phyloP scores from a whole-genome alignment of 2,329 filamentous ascomycete genomes.

The Raffaelea arxii region DNA sequence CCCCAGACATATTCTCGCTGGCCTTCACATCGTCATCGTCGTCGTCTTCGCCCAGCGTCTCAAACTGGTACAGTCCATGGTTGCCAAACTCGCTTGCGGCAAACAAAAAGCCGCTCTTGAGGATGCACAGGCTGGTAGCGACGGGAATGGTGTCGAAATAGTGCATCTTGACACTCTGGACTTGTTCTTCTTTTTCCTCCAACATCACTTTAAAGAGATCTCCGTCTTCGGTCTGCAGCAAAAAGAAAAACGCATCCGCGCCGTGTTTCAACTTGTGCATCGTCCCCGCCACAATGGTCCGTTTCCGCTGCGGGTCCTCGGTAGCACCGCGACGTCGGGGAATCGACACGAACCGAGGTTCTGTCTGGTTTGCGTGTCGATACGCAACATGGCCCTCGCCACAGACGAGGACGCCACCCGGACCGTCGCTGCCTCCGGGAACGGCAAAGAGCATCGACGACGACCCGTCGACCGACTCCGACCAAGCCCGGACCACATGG shows the following conservation, averaged over 20 bases:
- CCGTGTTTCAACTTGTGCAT: conserved; percentile 89
- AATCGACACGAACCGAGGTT: conserved; percentile 79
- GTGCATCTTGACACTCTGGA: conserved; percentile 79
- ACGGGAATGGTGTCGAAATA: conserved; percentile 96
- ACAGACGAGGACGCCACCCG: conserved; percentile 90
- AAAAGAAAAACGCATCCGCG: conserved; percentile 86
- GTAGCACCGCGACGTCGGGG: conserved; percentile 78
- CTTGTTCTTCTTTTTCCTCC: conserved; percentile 79
- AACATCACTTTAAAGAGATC: conserved; percentile 95
- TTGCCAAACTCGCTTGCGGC: conserved; percentile 88
- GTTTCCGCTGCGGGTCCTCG: conserved; percentile 85
- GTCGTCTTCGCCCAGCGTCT: conserved; percentile 92
- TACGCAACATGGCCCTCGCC: conserved; percentile 93
- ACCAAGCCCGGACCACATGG: conserved; percentile 94
- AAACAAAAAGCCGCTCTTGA: conserved; percentile 93
- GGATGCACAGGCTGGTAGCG: conserved; percentile 76
- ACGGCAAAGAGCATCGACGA: conserved; percentile 90
- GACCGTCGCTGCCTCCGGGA: conserved; percentile 84
- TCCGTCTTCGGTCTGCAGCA: conserved; percentile 94
- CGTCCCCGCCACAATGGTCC: conserved; percentile 76
- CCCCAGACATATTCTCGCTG: conserved; percentile 73
- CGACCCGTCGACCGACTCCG: conserved; percentile 82
- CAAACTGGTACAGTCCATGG: conserved; percentile 92
- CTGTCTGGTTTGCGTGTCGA: conserved; percentile 90
- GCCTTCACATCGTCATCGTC: conserved; percentile 78